Evolutionary conservation across 331 rosid genomes (phyloP).

Genomic region (Malus hybrid): DNA sequence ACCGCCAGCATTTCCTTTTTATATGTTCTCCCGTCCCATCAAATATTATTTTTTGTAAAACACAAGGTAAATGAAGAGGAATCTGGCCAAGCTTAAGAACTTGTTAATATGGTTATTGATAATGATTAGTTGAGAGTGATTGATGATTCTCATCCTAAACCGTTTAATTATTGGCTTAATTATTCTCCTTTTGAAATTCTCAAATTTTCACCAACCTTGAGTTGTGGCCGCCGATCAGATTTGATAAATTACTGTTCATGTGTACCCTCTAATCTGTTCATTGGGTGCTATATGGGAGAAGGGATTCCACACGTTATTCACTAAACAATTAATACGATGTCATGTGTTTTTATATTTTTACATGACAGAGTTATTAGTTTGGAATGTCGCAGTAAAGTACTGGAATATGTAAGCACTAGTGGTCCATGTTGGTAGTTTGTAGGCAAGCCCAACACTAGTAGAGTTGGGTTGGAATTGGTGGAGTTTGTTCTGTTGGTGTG

Average conservation of each 20-base stretch:
- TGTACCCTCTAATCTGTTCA: not conserved
- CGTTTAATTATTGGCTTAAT: not conserved
- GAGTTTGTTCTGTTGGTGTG: not conserved
- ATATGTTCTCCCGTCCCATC: not conserved
- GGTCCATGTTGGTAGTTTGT: not conserved
- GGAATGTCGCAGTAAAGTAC: fast-evolving
- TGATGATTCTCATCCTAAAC: not conserved
- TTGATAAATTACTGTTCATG: not conserved
- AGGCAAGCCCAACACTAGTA: not conserved
- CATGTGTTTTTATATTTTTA: too few relatives aligned
- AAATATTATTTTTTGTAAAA: not conserved
- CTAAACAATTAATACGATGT: too few relatives aligned
- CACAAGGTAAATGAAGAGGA: not conserved
- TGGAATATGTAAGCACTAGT: fast-evolving
- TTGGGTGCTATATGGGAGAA: too few relatives aligned
- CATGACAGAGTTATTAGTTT: fast-evolving
- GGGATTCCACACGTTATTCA: not conserved
- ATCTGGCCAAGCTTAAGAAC: not conserved
- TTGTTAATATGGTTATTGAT: not conserved
- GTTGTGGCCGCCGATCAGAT: not conserved
- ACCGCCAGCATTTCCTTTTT: not conserved
- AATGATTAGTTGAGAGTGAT: not conserved
- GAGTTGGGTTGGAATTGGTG: not conserved
- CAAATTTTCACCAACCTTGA: not conserved
- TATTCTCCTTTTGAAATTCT: not conserved